These are phyloP conservation scores for Suillus occidentalis DNA, from an alignment of 768 basidiomycete genomes.

Conservation along the genomic window DNA sequence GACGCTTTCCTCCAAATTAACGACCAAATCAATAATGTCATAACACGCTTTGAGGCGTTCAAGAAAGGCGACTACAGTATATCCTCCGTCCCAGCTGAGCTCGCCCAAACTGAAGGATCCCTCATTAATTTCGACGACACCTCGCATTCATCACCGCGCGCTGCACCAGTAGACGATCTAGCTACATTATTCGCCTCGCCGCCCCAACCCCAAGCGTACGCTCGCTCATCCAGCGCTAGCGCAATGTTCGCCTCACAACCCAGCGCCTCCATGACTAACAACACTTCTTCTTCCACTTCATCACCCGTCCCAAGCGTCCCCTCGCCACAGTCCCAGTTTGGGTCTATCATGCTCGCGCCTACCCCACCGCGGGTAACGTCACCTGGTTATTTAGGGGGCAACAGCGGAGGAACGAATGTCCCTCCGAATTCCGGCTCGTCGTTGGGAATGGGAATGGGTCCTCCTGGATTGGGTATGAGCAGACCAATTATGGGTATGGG, in stretches of 20 bases:
- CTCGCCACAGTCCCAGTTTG: slow-evolving; percentile 29
- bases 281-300: slow-evolving; percentile 26
- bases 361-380: slow-evolving; percentile 30
- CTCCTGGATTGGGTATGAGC: slow-evolving; percentile 12
- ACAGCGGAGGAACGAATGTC: slow-evolving; percentile 13
- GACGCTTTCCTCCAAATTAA: slow-evolving; percentile 95
- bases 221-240: slow-evolving; percentile 3
- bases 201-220: slow-evolving; percentile 2
- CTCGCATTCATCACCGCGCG: slow-evolving; percentile 16
- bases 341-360: slow-evolving; percentile 43
- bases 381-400: slow-evolving; percentile 22
- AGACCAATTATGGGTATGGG: slow-evolving; percentile 6
- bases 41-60: slow-evolving; percentile 90
- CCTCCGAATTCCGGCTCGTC: slow-evolving; percentile 10
- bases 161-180: slow-evolving; percentile 52
- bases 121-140: slow-evolving; percentile 80
- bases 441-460: slow-evolving; percentile 15
- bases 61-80: slow-evolving; percentile 85
- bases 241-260: slow-evolving; percentile 12
- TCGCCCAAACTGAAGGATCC: slow-evolving; percentile 39
- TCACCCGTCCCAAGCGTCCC: slow-evolving; percentile 16
- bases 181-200: slow-evolving; percentile 53
- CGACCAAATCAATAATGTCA: slow-evolving; percentile 93
- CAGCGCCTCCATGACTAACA: slow-evolving; percentile 26
- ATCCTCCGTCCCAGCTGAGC: slow-evolving; percentile 60